Base-by-base conservation (phyloP, 495 filamentous ascomycete species). In the Daldinia decipiens region DNA sequence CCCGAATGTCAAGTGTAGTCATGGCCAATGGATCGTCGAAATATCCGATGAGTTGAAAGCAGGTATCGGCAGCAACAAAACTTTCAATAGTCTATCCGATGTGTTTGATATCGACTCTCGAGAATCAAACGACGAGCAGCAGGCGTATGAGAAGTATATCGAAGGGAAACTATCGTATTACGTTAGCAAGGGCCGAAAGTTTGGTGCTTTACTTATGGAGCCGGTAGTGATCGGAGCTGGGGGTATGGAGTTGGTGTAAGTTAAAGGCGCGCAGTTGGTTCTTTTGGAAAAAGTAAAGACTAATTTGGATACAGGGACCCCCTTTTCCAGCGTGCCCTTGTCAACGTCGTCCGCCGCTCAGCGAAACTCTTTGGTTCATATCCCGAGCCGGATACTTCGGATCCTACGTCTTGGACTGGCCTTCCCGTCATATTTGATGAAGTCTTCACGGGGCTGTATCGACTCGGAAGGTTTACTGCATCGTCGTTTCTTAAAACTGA, bases 381-480 rank as follows among this genome's bases (percentile, higher is more conserved):
- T 47, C 55, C 15, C 1, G 1, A 52, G 1, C 65, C 15, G 13
- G 71, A 24, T 39, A 56, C 24, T 67, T 65, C 71, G 38, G 61
- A 71, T 55, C 24, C 65, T 17, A 70, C 47, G 0, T 60, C 71
- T 17, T 94, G 92, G 92, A 84, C 83, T 2, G 92, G 92, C 2
- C 81, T 94, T 19, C 92, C 92, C 0, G 79, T 94, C 31, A 83
- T 94, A 74, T 89, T 90, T 70, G 92, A 94, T 75, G 92, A 94
- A 77, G 91, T 94, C 34, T 93, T 94, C 80, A 93, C 91, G 0
- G 92, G 92, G 13, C 81, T 94, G 15, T 93, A 92, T 79, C 90
- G 92, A 38, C 88, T 94, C 17, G 91, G 92, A 24, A 86, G 87
- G 32, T 82, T 86, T 57, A 87, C 84, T 11, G 81, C 90, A 1